These are phyloP conservation scores for Xylaria sp. DNA, from an alignment of 2,329 filamentous ascomycete genomes.

Conservation along the genomic window DNA sequence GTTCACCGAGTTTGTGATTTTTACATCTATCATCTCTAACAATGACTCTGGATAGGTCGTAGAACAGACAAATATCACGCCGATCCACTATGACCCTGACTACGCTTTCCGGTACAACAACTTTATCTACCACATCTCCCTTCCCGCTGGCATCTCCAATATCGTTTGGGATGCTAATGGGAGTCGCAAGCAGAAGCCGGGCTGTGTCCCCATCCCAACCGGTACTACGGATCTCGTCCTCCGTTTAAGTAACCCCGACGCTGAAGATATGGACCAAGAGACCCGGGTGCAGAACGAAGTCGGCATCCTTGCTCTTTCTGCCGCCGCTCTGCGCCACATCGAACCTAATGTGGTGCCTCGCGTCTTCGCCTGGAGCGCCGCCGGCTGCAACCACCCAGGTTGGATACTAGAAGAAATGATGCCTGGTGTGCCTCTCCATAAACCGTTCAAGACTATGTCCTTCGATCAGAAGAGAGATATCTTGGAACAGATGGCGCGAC, in stretches of 20 bases:
- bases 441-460: no score
- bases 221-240: slow-evolving; percentile 8
- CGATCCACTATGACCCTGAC: no score
- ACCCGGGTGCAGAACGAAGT: slow-evolving; percentile 15
- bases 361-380: slow-evolving; percentile 1
- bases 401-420: slow-evolving; percentile 9
- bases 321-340: neutral
- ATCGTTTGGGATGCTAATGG: neutral
- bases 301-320: neutral
- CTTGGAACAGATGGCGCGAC: neutral
- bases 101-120: no score
- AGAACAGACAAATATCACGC: no score
- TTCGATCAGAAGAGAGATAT: slow-evolving; percentile 11
- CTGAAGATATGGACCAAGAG: slow-evolving; percentile 3
- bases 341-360: neutral
- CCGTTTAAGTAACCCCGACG: slow-evolving; percentile 6
- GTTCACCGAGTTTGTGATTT: no score
- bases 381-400: neutral
- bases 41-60: no score
- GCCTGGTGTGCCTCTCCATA: neutral
- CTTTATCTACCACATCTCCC: no score
- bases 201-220: slow-evolving; percentile 8
- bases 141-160: no score
- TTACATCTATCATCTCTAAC: no score
- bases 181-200: neutral